Base-by-base conservation (phyloP, 1,284 basidiomycete genomes). In the Tilletia setariae region DNA sequence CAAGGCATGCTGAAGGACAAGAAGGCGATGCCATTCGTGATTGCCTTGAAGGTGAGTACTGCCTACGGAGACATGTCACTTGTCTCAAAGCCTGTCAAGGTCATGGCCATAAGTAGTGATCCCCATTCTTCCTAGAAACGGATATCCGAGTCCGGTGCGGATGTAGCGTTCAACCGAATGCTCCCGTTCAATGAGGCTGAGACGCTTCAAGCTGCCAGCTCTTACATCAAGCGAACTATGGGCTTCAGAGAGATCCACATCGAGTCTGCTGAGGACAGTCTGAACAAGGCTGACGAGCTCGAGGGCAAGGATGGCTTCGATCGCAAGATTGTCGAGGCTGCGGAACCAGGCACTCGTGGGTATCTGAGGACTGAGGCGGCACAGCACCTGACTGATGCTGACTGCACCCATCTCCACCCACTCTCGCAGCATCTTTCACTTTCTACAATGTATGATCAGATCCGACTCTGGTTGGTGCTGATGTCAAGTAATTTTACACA, bases 1-100 rank as follows among this genome's bases (percentile, higher is more conserved):
- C 87, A 86, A n/a, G 93, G 92, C 15, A 82, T 97, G 83, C 89
- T 93, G 84, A 97, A 97, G 87, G 93, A 98, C 84, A 98, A 98
- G 86, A 89, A 90, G 71, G 88, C 88, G 53, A 98, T 98, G 94
- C 94, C 94, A 42, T 98, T 97, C 85, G 88, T 94, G 67, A 91
- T 95, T 75, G 85, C 86, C 32, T 90, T 96, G 88, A 96, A 97
- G 88, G 92, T 92, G 69, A 62, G 85, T 78, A 53, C n/a, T 15
- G 23, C 63, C 53, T 16, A 3, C 67, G 21, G 15, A 13, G 30
- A 19, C 65, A 51, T 49, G 35, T 4, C 35, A 6, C 11, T 4
- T 6, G 11, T 40, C 35, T 40, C 11, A 6, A 11, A 6, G 35
- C 35, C 35, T 4, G 6, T 40, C 6, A 4, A 40, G 35, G 35